Evolutionary conservation across 805 yeast genomes (phyloP), one percentile per base, ranked within the genome.

Genomic region (Wickerhamiella brachini): DNA sequence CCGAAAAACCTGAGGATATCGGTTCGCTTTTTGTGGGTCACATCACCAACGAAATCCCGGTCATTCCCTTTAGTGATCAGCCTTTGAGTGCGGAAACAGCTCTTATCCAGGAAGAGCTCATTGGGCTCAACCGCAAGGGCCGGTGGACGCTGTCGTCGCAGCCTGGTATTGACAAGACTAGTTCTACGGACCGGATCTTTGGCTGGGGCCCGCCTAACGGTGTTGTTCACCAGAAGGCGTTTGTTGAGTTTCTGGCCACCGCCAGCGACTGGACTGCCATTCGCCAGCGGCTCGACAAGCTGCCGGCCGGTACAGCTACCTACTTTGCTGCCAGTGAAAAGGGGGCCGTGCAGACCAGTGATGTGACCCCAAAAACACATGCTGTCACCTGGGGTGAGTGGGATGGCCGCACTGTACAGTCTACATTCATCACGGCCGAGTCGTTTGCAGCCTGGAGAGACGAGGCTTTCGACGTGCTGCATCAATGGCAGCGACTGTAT

Each of bases 361-460:
- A 82, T 61, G 71, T 72, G 1, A 63, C 70, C 1, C 72, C 68
- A 15, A 68, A 68, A 20, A 80, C 87, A 44, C 83, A 81, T 56
- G 95, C 93, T 24, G 94, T 93, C 8, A 93, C 98, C 1, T 93
- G 98, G 98, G 98, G 97, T 55, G 95, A 85, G 2, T 90, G 93
- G 74, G 95, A 95, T 7, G 95, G 87, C 62, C 44, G 44, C 17
- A 81, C 88, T 38, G 77, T 87, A 38, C 97, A 89, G 66, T 85
- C 97, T 0, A 93, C 98, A 0, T 83, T 89, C 54, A 81, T 93
- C 51, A 96, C 89, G 62, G 84, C 80, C 58, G 95, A 88, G 59
- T 86, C 97, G 1, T 90, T 93, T 71, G 77, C 78, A 57, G 96
- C 96, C 0, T 93, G 98, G 98, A 78, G 83, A 58, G 97, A 89